Evolutionary conservation across 352 stramenopile genomes (phyloP), one percentile per base, ranked within the genome.

Genomic region (Globisporangium rhizosaccharum): DNA sequence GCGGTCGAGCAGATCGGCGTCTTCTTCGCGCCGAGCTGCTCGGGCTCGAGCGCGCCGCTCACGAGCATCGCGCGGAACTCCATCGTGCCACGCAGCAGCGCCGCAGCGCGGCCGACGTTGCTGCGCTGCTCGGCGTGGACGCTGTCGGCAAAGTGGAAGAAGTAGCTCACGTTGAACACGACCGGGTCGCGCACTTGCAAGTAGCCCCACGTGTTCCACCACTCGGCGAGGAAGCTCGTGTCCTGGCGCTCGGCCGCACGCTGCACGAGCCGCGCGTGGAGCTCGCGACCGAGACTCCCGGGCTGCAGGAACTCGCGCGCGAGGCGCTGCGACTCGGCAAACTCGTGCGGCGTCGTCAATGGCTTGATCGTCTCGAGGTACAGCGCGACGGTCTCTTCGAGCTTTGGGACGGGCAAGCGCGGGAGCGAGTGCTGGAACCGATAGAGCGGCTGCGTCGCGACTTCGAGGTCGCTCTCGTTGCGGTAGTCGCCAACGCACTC

Each of bases 401-500:
- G 76, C 36, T 72, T 61, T 4, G 95, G 94, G 51, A 99, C 80
- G 11, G 96, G 96, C 37, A 99, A 80, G 8, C 75, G 79, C 47
- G 96, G 92, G 2, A 99, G 66, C 15, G 73, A 57, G 33, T 66
- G 51, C 73, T 99, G 96, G 61, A 89, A 90, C 51, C 65, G 68
- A 71, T 96, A 96, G 30, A 90, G 73, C 47, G 75, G 70, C 30
- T 74, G 69, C 23, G 76, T 73, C 12, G 71, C 17, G 53, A 73
- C 57, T 51, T 92, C 79, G 25, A 87, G 66, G 63, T 93, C 87
- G 44, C 66, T 67, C 59, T 92, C 81, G 30, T 84, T 68, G 60
- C 86, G 87, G 53, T 93, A 93, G 69, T 97, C 93, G 68, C 97
- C 93, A 20, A 67, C 75, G 71, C 98, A 98, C 61, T 98, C 90